Evolutionary conservation across 306 rosid species (phyloP).

Genomic region (Gleditsia sinensis): DNA sequence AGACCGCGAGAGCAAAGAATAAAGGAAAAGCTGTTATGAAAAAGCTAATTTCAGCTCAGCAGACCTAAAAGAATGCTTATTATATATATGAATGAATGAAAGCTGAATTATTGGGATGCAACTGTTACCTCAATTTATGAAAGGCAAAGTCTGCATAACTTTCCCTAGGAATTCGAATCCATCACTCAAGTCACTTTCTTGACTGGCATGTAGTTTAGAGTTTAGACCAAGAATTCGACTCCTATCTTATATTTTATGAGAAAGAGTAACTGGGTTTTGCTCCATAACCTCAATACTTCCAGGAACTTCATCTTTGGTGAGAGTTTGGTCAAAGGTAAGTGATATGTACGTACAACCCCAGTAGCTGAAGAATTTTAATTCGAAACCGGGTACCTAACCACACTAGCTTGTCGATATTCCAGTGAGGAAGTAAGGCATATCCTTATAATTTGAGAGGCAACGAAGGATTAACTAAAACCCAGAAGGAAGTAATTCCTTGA

Average conservation of each 20-base stretch:
- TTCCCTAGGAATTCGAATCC: conserved; percentile 31
- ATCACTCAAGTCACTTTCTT: conserved; percentile 31
- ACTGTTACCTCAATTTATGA: not conserved
- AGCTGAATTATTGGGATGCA: not conserved
- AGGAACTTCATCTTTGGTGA: not conserved
- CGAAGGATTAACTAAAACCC: not conserved
- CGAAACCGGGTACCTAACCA: conserved; percentile 15
- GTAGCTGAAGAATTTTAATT: not conserved
- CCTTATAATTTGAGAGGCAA: conserved; percentile 32
- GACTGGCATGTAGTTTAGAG: conserved; percentile 22
- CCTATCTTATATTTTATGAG: conserved; percentile 53
- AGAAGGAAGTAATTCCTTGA: conserved; percentile 33
- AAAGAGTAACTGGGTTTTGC: conserved; percentile 44
- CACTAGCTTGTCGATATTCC: conserved; percentile 32
- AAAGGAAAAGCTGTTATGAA: conserved; percentile 14
- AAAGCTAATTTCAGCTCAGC: conserved; percentile 2
- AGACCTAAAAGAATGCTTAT: conserved; percentile 6
- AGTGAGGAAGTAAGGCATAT: conserved; percentile 10
- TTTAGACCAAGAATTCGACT: conserved; percentile 28
- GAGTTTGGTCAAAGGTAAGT: conserved; percentile 13
- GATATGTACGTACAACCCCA: not conserved
- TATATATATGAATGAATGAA: not conserved
- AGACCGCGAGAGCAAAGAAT: conserved; percentile 30
- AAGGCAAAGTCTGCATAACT: conserved; percentile 17
- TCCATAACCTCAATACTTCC: not conserved